Conservation (phyloP, 2,329 filamentous ascomycete species). For the Kalmusia sp. region DNA sequence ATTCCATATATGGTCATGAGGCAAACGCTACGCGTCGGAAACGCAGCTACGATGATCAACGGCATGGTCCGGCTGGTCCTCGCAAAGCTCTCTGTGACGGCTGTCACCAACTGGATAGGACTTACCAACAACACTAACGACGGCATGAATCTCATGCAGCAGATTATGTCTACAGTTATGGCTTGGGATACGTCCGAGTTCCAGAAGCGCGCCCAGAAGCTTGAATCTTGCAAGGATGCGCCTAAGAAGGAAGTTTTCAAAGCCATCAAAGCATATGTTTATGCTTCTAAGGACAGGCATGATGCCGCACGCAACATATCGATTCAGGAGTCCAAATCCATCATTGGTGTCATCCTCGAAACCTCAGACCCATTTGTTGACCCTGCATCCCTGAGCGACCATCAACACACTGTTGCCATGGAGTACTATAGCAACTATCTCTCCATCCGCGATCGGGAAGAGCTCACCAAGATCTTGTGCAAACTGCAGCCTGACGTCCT, state of each 20-base stretch:
- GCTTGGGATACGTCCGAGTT: constrained; percentile 77
- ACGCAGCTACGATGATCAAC: constrained; percentile 82
- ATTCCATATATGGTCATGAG: constrained; percentile 75
- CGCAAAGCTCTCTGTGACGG: constrained; percentile 77
- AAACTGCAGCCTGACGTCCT: constrained; percentile 73
- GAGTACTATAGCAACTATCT: constrained; percentile 76
- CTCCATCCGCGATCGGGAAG: constrained; percentile 75
- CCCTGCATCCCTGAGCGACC: constrained; percentile 58
- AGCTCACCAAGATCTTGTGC: constrained; percentile 72
- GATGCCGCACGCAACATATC: constrained; percentile 66
- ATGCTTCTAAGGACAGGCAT: constrained; percentile 62
- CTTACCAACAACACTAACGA: constrained; percentile 74
- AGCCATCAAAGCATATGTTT: constrained; percentile 66
- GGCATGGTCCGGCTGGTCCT: constrained; percentile 75
- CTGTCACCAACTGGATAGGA: constrained; percentile 80
- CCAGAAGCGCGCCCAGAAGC: constrained; percentile 67
- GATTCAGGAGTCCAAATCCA: constrained; percentile 62
- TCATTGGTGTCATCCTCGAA: constrained; percentile 71
- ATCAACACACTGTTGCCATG: constrained; percentile 69
- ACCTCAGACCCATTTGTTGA: constrained; percentile 53
- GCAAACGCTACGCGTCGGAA: constrained; percentile 77
- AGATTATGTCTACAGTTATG: constrained; percentile 76
- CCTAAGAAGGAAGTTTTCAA: constrained; percentile 68
- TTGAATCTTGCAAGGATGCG: constrained; percentile 67
- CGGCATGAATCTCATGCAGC: constrained; percentile 81